phyloP scores from a whole-genome alignment of 2,329 filamentous ascomycete genomes.

The Hypoxylon sp. region DNA sequence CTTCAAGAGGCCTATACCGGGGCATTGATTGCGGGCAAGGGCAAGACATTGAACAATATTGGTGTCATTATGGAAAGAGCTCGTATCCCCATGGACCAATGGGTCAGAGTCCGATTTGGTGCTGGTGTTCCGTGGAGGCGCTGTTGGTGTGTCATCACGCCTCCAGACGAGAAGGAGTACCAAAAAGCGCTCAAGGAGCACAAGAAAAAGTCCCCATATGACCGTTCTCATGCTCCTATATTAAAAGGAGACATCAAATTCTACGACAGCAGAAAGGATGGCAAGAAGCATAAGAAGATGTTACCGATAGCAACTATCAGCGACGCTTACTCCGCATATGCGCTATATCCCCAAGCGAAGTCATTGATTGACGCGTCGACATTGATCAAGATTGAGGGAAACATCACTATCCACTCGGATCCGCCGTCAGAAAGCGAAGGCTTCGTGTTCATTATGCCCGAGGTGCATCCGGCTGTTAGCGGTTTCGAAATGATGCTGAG shows the following conservation, averaged over 20 bases:
- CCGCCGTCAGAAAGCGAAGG: conserved; percentile 86
- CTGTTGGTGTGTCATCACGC: conserved; percentile 95
- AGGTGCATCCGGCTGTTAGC: conserved; percentile 89
- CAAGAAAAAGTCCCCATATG: conserved; percentile 87
- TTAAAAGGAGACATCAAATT: conserved; percentile 94
- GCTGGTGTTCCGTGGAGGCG: conserved; percentile 96
- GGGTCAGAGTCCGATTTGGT: conserved; percentile 95
- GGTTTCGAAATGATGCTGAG: conserved; percentile 97
- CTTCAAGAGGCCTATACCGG: conserved; percentile 98
- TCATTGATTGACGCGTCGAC: conserved; percentile 95
- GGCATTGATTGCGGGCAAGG: conserved; percentile 94
- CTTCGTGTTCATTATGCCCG: conserved; percentile 98
- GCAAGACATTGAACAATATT: conserved; percentile 90
- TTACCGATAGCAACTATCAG: conserved; percentile 91
- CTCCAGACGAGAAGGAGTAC: conserved; percentile 93
- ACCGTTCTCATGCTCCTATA: conserved; percentile 74
- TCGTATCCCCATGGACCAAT: conserved; percentile 85
- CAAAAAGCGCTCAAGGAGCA: conserved; percentile 85
- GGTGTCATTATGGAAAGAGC: conserved; percentile 87
- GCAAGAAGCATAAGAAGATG: conserved; percentile 92
- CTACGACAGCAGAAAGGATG: conserved; percentile 82
- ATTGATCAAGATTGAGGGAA: conserved; percentile 91
- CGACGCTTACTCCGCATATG: conserved; percentile 92
- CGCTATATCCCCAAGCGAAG: conserved; percentile 95
- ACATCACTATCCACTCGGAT: conserved; percentile 86